Percentiles rank a stretch among this genome's conserved stretches.
Evolutionary conservation across 2,329 filamentous ascomycete genomes (phyloP).

Genomic region (Fusarium coffeatum): DNA sequence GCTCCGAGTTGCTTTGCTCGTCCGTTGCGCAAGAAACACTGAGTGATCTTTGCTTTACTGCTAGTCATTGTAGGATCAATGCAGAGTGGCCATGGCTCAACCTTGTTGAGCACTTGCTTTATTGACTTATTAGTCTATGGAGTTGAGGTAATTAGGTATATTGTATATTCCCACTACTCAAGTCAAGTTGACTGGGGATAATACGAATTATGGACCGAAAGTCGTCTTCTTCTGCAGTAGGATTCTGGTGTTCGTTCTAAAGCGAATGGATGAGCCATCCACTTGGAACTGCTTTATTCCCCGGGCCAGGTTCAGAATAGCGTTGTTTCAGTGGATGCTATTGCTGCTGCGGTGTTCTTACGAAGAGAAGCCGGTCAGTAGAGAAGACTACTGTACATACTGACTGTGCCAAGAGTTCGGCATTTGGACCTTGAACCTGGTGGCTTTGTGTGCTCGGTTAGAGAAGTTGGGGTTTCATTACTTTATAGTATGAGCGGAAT

Average conservation of each 20-base stretch:
- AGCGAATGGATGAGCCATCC: background rate
- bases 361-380: background rate
- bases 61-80: background rate
- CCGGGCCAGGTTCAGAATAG: background rate
- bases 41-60: background rate
- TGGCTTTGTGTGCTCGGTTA: conserved; percentile 32
- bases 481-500: conserved; percentile 6
- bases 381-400: background rate
- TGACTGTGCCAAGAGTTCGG: conserved; percentile 18
- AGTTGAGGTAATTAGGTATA: background rate
- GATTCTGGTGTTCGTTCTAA: background rate
- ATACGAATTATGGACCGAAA: background rate
- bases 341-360: conserved; percentile 8
- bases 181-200: background rate
- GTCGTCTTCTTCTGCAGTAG: background rate
- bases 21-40: background rate
- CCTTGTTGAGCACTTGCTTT: background rate
- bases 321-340: conserved; percentile 2
- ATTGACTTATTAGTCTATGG: background rate
- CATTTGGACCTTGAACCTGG: conserved; percentile 17
- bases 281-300: conserved; percentile 5
- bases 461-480: conserved; percentile 33
- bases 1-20: background rate
- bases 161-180: background rate
- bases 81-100: background rate